Evolutionary conservation across 2,329 filamentous ascomycete genomes (phyloP).

Genomic region (Microsporum canis): DNA sequence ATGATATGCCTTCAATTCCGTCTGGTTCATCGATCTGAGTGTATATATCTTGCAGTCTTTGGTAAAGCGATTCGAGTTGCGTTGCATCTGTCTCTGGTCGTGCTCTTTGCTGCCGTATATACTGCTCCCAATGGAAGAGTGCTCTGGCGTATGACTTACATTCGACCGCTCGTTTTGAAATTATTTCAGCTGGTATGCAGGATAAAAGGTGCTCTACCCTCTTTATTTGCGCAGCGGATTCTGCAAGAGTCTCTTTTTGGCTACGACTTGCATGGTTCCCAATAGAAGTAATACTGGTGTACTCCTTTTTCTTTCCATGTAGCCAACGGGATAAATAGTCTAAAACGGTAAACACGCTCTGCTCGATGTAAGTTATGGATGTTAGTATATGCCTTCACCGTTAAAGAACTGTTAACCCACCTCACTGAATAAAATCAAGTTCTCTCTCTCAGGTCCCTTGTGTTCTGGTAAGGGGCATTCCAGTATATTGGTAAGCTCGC

Average conservation of each 20-base stretch:
- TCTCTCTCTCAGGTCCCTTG: slow-evolving; percentile 54
- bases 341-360: slow-evolving; percentile 80
- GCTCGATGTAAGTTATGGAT: slow-evolving; percentile 6
- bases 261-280: slow-evolving; percentile 21
- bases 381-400: neutral
- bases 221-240: slow-evolving; percentile 37
- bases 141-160: slow-evolving; percentile 88
- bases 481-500: slow-evolving; percentile 66
- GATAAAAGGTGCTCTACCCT: slow-evolving; percentile 62
- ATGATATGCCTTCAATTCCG: slow-evolving; percentile 86
- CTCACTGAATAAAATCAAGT: slow-evolving; percentile 76
- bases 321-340: slow-evolving; percentile 90
- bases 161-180: slow-evolving; percentile 76
- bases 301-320: slow-evolving; percentile 57
- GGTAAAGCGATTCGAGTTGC: slow-evolving; percentile 53
- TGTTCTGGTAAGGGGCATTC: slow-evolving; percentile 45
- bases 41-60: slow-evolving; percentile 83
- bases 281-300: slow-evolving; percentile 24
- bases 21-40: slow-evolving; percentile 96
- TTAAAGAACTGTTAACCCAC: slow-evolving; percentile 39
- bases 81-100: slow-evolving; percentile 40
- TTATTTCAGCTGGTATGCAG: slow-evolving; percentile 58
- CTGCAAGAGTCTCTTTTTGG: slow-evolving; percentile 20
- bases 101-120: slow-evolving; percentile 53
- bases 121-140: slow-evolving; percentile 87